Conservation (phyloP, 2,329 filamentous ascomycete species). For the Colletotrichum tropicale region DNA sequence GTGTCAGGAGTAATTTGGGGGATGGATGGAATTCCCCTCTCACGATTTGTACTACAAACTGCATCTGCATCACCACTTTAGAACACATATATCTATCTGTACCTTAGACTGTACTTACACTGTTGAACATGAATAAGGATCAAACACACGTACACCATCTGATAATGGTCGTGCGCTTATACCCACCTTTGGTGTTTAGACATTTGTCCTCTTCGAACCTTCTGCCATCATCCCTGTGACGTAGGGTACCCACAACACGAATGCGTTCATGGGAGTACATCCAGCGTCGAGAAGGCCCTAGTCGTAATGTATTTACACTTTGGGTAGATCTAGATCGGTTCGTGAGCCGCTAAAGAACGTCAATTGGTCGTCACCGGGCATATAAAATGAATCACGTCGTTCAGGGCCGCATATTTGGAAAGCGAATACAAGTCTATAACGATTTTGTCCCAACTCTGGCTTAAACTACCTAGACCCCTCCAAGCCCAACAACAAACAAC, state of each 20-base stretch:
- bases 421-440: slow-evolving; percentile 14
- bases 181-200: neutral
- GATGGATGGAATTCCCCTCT: neutral
- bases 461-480: slow-evolving; percentile 6
- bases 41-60: neutral
- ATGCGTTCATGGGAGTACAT: neutral
- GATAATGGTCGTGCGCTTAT: neutral
- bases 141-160: neutral
- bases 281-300: neutral
- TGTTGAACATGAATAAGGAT: neutral
- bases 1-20: neutral
- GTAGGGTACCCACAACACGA: neutral
- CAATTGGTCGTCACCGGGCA: neutral
- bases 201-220: neutral
- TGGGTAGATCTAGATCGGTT: neutral
- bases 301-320: neutral
- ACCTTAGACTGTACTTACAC: neutral
- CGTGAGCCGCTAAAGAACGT: neutral
- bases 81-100: neutral
- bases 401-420: neutral
- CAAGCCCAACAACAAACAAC: slow-evolving; percentile 10
- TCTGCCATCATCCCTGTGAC: slow-evolving; percentile 13
- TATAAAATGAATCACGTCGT: neutral
- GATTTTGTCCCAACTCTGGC: slow-evolving; percentile 14
- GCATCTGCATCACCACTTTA: neutral